phyloP scores from a whole-genome alignment of 2,329 filamentous ascomycete genomes.

The Saccharata proteae region DNA sequence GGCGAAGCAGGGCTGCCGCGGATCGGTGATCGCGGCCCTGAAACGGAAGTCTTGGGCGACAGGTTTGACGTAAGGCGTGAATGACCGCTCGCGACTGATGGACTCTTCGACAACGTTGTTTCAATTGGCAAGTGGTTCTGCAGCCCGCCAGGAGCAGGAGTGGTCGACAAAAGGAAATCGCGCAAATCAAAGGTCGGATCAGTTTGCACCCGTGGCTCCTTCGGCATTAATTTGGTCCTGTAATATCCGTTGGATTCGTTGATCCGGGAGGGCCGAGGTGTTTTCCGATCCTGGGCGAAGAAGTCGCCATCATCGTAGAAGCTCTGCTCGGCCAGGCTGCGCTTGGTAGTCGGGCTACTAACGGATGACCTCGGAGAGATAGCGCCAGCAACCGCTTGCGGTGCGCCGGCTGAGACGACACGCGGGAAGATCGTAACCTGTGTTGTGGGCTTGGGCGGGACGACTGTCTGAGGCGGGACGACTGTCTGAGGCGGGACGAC shows the following conservation, averaged over 20 bases:
- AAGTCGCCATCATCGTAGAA: slow-evolving; percentile 3
- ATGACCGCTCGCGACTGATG: too few relatives aligned
- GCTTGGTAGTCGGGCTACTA: too few relatives aligned
- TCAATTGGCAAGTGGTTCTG: slow-evolving; percentile 3
- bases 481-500: too few relatives aligned
- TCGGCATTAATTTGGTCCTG: slow-evolving; percentile 27
- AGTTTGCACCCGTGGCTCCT: slow-evolving; percentile 59
- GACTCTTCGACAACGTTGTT: slow-evolving; percentile 2
- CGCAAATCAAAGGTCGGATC: slow-evolving; percentile 75
- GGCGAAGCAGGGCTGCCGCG: slow-evolving; percentile 2
- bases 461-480: too few relatives aligned
- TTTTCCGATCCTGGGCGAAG: slow-evolving; percentile 3
- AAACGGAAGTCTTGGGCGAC: slow-evolving; percentile 10
- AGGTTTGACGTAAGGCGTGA: too few relatives aligned
- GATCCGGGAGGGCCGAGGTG: slow-evolving; percentile 4
- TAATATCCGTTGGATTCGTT: slow-evolving; percentile 7
- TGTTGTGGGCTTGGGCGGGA: slow-evolving; percentile 12
- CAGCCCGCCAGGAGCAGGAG: slow-evolving; percentile 32
- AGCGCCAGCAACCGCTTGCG: too few relatives aligned
- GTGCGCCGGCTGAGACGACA: too few relatives aligned
- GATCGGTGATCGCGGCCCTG: background rate
- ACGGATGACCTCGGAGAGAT: too few relatives aligned
- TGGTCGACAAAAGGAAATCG: slow-evolving; percentile 79
- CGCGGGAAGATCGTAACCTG: slow-evolving; percentile 22
- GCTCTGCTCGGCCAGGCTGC: background rate